phyloP scores from a whole-genome alignment of 176 grass and related monocot species.

The Oryza meridionalis region DNA sequence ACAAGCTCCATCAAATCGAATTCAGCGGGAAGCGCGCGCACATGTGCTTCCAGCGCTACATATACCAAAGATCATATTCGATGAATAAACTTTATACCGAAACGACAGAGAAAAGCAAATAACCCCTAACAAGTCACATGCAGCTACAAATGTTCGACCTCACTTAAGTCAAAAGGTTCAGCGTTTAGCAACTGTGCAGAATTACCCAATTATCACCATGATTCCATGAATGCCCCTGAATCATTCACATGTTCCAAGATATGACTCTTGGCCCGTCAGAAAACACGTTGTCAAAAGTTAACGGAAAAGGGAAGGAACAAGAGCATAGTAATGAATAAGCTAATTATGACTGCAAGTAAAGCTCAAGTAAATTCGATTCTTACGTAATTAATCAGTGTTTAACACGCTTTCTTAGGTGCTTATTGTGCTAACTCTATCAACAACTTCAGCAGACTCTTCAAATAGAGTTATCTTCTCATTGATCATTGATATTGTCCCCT shows the following conservation, averaged over 20 bases:
- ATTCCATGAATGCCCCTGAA: slow-evolving; percentile 10
- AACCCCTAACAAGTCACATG: neutral
- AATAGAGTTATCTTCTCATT: neutral
- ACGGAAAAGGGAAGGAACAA: neutral
- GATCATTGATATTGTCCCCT: neutral
- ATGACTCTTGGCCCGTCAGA: neutral
- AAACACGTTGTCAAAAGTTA: neutral
- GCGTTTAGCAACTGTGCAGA: neutral
- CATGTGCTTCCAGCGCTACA: slow-evolving; percentile 2
- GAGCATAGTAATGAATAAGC: neutral
- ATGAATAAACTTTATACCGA: neutral
- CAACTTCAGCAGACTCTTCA: neutral
- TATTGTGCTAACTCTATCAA: neutral
- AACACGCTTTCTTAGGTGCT: neutral
- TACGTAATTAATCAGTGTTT: too few species aligned
- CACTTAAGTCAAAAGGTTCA: neutral
- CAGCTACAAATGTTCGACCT: neutral
- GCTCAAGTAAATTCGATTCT: neutral
- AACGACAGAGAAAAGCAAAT: neutral
- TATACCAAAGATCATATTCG: slow-evolving; percentile 27
- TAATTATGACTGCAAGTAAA: neutral
- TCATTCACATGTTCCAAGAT: slow-evolving; percentile 32
- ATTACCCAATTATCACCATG: neutral
- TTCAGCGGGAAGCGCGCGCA: neutral
- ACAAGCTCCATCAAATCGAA: neutral